Evolutionary conservation across 306 rosid genomes (phyloP).

Genomic region (Acacia melanoxylon): DNA sequence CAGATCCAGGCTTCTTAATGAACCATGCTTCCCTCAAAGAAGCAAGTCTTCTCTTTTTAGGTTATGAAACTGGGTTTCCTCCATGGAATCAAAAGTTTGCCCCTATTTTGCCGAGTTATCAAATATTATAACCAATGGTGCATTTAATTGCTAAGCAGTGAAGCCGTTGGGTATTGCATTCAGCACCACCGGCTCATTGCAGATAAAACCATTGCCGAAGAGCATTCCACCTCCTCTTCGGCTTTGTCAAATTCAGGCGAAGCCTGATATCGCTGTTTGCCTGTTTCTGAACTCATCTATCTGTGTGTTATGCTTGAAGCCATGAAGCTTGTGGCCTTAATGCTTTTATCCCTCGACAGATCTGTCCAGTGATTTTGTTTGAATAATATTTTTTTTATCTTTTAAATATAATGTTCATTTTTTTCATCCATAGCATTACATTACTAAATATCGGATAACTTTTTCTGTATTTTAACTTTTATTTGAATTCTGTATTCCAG

Average conservation of each 20-base stretch:
- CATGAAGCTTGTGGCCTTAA: background rate
- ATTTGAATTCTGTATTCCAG: background rate
- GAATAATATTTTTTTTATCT: no score
- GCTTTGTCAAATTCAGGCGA: no score
- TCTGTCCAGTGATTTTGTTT: background rate
- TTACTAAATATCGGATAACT: no score
- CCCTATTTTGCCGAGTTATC: no score
- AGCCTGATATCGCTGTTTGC: no score
- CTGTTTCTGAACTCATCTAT: no score
- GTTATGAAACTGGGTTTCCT: background rate
- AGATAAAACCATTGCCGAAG: background rate
- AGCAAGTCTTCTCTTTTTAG: no score
- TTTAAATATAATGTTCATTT: no score
- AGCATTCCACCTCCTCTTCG: no score
- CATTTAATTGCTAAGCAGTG: background rate
- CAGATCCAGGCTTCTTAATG: background rate
- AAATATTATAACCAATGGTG: background rate
- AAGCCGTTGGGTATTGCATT: background rate
- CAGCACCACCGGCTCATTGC: background rate
- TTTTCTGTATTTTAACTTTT: background rate
- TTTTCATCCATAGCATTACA: no score
- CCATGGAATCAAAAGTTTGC: background rate
- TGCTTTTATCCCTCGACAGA: no score
- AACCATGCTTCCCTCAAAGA: background rate
- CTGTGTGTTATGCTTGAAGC: background rate